Conservation (phyloP, 805 yeast genomes). For the Wickerhamiella qilinensis region DNA sequence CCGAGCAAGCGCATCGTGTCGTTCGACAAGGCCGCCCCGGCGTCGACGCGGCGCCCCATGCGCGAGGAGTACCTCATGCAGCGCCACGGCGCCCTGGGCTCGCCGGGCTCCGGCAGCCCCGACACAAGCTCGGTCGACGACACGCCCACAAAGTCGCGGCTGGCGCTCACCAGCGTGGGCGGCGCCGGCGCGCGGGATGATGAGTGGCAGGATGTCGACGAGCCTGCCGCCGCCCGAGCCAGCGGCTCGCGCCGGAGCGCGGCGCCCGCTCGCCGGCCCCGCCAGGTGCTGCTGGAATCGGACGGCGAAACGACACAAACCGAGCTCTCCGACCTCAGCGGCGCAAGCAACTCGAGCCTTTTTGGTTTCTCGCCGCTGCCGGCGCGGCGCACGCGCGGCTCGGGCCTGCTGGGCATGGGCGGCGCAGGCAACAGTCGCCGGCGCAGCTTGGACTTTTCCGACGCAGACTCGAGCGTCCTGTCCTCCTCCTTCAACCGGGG, state of each 20-base stretch:
- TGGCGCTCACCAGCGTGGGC: background rate
- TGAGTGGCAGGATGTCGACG: background rate
- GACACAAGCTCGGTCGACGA: too few species aligned
- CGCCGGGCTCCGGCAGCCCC: too few species aligned
- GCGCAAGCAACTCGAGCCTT: background rate
- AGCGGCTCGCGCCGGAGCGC: too few species aligned
- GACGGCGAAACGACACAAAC: background rate
- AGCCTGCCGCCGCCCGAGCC: background rate
- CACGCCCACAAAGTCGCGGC: background rate
- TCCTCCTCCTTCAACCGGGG: too few species aligned
- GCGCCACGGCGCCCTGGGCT: background rate
- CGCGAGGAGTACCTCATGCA: background rate
- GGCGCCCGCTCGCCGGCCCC: background rate
- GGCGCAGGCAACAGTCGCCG: too few species aligned
- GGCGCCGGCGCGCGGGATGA: background rate
- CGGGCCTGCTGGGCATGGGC: too few species aligned
- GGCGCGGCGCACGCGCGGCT: background rate
- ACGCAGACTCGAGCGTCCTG: background rate
- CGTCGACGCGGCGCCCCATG: background rate
- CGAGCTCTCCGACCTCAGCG: background rate
- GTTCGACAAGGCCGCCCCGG: background rate
- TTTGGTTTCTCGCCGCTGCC: background rate
- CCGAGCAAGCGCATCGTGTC: slow-evolving; percentile 1
- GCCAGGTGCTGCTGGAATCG: background rate
- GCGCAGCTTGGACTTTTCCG: background rate